A percentile compares a stretch with the other conserved stretches of the same genome.
These are phyloP conservation scores for Heterobasidion occidentale DNA, from an alignment of 1,284 basidiomycete genomes.

Conservation along the genomic window DNA sequence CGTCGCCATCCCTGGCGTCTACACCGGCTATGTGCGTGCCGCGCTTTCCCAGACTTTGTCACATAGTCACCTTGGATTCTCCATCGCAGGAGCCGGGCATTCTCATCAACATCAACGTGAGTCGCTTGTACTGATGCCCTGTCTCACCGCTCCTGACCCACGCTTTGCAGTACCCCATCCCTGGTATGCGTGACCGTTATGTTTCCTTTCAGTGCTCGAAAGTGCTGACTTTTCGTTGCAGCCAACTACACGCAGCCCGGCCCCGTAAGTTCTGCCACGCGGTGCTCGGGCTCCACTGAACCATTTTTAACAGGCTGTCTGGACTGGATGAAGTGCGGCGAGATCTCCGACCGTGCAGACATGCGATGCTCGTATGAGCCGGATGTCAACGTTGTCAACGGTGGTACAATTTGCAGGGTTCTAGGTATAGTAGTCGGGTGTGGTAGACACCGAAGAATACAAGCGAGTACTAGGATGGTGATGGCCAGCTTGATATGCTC, in stretches of 20 bases:
- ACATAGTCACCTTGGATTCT: not conserved
- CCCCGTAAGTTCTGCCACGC: constrained; percentile 19
- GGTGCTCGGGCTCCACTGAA: not conserved
- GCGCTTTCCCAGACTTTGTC: not conserved
- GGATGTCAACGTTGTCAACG: no score
- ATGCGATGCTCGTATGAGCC: no score
- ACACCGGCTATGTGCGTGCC: constrained; percentile 20
- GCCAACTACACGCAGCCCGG: constrained; percentile 28
- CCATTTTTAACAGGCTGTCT: constrained; percentile 18
- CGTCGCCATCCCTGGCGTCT: constrained; percentile 27
- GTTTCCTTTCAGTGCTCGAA: not conserved
- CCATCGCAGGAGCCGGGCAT: constrained; percentile 12
- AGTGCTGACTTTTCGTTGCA: not conserved
- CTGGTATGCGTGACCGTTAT: constrained; percentile 1
- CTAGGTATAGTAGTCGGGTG: no score
- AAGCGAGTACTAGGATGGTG: no score
- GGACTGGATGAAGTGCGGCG: constrained; percentile 18
- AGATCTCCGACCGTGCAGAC: no score
- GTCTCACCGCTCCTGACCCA: not conserved
- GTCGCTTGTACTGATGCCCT: not conserved
- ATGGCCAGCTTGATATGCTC: no score
- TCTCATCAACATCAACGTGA: constrained; percentile 29
- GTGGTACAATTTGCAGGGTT: no score
- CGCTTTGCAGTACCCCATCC: constrained; percentile 20
- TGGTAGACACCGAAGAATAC: no score